Percentiles rank a stretch among this genome's conserved stretches.
These are phyloP conservation scores for Takashimella tepidaria DNA, from an alignment of 1,284 basidiomycete genomes.

Conservation along the genomic window DNA sequence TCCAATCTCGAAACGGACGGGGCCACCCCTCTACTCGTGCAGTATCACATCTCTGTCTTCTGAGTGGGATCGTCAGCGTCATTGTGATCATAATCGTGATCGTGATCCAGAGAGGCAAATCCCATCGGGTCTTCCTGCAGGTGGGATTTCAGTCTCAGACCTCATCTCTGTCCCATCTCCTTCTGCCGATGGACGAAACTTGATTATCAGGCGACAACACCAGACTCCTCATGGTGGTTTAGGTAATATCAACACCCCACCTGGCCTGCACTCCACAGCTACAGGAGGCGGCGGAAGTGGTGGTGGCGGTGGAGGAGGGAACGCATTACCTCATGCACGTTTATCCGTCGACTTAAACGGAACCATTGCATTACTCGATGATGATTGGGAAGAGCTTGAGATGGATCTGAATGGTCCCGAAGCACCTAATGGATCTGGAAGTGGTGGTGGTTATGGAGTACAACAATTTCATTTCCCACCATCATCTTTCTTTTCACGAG, in stretches of 20 bases:
- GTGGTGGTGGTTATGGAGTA: constrained; percentile 1
- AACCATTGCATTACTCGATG: constrained; percentile 31
- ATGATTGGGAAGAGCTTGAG: constrained; percentile 39
- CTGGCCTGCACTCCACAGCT: not conserved
- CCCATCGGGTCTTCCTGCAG: constrained; percentile 11
- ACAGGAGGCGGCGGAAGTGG: no score
- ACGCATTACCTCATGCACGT: no score
- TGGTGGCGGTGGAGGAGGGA: no score
- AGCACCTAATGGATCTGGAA: constrained; percentile 25
- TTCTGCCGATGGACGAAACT: not conserved
- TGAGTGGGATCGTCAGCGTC: no score
- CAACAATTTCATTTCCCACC: not conserved
- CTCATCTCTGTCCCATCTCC: constrained; percentile 11
- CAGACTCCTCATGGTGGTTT: not conserved
- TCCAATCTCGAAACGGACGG: not conserved
- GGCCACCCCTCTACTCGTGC: not conserved
- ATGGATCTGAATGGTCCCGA: constrained; percentile 7
- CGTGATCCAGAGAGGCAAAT: not conserved
- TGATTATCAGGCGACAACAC: constrained; percentile 1
- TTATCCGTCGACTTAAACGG: constrained; percentile 40
- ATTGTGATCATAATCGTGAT: no score
- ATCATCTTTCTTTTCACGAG: constrained; percentile 20
- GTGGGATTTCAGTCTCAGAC: constrained; percentile 19
- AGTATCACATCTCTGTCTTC: not conserved
- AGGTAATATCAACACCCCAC: not conserved